phyloP scores from a whole-genome alignment of 768 basidiomycete genomes.

The Phaeotremella fagi region DNA sequence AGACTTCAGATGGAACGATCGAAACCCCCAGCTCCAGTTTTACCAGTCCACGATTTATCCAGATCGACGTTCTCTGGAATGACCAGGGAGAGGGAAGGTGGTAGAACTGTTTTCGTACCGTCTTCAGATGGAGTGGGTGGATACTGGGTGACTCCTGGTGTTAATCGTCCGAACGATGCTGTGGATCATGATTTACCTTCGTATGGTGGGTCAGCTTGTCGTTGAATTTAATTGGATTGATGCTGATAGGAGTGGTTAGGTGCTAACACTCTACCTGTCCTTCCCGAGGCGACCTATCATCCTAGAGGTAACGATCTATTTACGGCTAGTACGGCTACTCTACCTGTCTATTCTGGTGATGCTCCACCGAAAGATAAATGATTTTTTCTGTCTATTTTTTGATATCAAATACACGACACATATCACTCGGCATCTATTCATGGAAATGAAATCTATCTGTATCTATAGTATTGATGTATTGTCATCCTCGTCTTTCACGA shows the following conservation, averaged over 20 bases:
- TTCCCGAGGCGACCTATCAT: not conserved
- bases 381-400: no score
- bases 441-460: no score
- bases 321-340: not conserved
- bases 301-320: not conserved
- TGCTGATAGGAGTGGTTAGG: not conserved
- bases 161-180: not conserved
- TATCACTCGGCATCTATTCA: no score
- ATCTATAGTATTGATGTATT: no score
- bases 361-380: not conserved
- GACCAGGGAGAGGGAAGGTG: not conserved
- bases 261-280: not conserved
- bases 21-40: not conserved
- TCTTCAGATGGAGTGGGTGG: not conserved
- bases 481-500: no score
- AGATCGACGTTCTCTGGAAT: not conserved
- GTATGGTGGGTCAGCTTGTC: not conserved
- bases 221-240: not conserved
- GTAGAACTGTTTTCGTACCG: not conserved
- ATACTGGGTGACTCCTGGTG: no score
- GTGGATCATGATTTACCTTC: not conserved
- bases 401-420: no score
- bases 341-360: not conserved
- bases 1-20: not conserved
- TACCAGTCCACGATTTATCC: not conserved